Percentiles rank a stretch among this genome's conserved stretches.
Evolutionary conservation across 495 filamentous ascomycete species (phyloP).

Genomic region (Diplogelasinospora grovesii): DNA sequence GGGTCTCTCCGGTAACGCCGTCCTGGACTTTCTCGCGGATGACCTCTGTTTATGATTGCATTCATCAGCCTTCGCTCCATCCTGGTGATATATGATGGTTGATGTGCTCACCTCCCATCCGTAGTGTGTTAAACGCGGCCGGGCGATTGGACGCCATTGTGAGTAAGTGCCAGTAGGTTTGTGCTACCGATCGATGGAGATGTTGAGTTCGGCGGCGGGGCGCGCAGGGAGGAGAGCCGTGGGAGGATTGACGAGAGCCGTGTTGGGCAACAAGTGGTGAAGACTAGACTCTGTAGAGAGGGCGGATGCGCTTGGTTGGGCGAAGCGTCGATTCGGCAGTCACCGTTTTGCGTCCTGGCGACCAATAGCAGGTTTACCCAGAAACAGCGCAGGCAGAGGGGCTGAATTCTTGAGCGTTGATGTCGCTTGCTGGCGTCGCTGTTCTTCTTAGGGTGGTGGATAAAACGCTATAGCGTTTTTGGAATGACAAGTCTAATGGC

Average conservation of each 20-base stretch:
- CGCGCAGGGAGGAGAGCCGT: conserved; percentile 22
- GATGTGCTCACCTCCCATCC: conserved; percentile 51
- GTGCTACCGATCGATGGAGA: conserved; percentile 25
- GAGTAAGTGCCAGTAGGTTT: conserved; percentile 17
- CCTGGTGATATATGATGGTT: neutral
- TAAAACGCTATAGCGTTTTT: conserved; percentile 10
- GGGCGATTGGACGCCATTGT: conserved; percentile 46
- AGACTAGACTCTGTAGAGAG: conserved; percentile 6
- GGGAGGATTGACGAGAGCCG: conserved; percentile 30
- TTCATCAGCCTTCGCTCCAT: conserved; percentile 1
- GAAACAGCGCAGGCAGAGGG: no score
- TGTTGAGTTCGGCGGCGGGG: conserved; percentile 15
- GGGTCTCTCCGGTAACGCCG: conserved; percentile 90
- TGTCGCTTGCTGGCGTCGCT: no score
- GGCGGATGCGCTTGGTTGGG: conserved; percentile 15
- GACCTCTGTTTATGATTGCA: conserved; percentile 61
- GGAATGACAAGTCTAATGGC: conserved; percentile 18
- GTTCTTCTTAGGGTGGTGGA: no score
- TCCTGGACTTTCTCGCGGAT: conserved; percentile 99
- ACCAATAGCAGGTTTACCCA: no score
- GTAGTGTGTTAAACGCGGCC: conserved; percentile 46
- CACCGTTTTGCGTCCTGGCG: neutral
- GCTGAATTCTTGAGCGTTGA: conserved; percentile 7
- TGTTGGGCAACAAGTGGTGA: conserved; percentile 42
- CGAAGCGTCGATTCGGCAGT: conserved; percentile 6